phyloP scores from a whole-genome alignment of 1,139 yeast genomes.

The Yamadazyma triangularis region DNA sequence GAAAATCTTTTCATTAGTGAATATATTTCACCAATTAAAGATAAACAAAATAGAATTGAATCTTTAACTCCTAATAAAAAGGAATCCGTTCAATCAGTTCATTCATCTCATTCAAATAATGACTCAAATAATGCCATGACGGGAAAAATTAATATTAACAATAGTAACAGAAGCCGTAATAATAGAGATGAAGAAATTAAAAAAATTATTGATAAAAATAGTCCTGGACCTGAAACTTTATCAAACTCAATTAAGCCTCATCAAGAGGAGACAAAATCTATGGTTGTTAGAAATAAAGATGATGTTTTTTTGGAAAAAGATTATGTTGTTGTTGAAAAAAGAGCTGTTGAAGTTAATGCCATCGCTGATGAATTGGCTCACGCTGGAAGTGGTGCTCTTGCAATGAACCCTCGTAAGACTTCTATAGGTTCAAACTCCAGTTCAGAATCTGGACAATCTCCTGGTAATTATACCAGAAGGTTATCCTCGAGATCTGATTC shows the following conservation, averaged over 20 bases:
- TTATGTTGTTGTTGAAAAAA: slow-evolving; percentile 90
- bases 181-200: slow-evolving; percentile 43
- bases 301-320: slow-evolving; percentile 65
- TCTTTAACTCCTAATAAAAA: slow-evolving; percentile 7
- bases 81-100: slow-evolving; percentile 3
- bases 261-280: slow-evolving; percentile 4
- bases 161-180: too few species aligned
- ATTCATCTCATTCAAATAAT: slow-evolving; percentile 6
- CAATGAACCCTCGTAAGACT: slow-evolving; percentile 23
- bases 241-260: slow-evolving; percentile 20
- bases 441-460: slow-evolving; percentile 10
- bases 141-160: neutral
- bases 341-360: slow-evolving; percentile 93
- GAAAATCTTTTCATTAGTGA: slow-evolving; percentile 82
- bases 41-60: slow-evolving; percentile 7
- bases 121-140: neutral
- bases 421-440: slow-evolving; percentile 9
- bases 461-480: slow-evolving; percentile 18
- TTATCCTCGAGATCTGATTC: slow-evolving; percentile 30
- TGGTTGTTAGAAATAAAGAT: slow-evolving; percentile 21
- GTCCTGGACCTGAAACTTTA: slow-evolving; percentile 37
- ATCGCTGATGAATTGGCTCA: slow-evolving; percentile 86
- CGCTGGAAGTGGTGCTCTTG: slow-evolving; percentile 57
- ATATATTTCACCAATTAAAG: slow-evolving; percentile 48
- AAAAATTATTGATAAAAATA: slow-evolving; percentile 36